Base-by-base conservation (phyloP, 2,329 filamentous ascomycete species). In the Dactylellina parvicollis region DNA sequence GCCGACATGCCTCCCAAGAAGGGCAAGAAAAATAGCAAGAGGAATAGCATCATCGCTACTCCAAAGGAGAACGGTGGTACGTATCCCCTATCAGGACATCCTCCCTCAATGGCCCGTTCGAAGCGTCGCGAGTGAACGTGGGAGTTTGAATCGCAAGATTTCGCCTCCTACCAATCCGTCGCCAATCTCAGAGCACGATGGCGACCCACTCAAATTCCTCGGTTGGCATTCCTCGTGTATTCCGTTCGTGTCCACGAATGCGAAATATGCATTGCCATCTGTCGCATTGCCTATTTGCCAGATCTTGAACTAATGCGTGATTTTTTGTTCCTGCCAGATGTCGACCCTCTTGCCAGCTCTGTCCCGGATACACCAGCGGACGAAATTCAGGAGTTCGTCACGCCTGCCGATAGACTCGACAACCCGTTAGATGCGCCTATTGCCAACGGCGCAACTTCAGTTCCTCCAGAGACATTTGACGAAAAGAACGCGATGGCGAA, bases 221-320 rank as follows among this genome's bases (percentile, higher is more conserved):
- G 60, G 46, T 46, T 44, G 26, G 8, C 36, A 32, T 67, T 34
- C 28, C 22, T 42, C 30, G 47, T 26, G 36, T 38, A 3, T 46
- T 66, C 44, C 54, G 65, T 61, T 59, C 67, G 57, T n/a, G 16
- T 5, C 34, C 52, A 61, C 24, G 24, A 26, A 46, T 16, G 30
- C 20, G 42, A 40, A 47, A 52, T 52, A 71, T 72, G 67, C 67
- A 72, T 72, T 72, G 67, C 67, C 67, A 72, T 72, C 67, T 72
- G 67, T 72, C 67, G 49, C 59, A 18, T 22, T 34, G 24, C 47
- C 36, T 36, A 65, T 65, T 65, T 49, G 67, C 67, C 28, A 42
- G 61, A 64, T 60, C 10, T n/a, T 60, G 26, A 57, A 36, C 50
- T 52, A 34, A 64, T 72, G 67, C 67, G 67, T 60, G 50, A 72